Percentiles rank a stretch among this genome's conserved stretches.
These are phyloP conservation scores for Sinapis alba DNA, from an alignment of 441 rosid genomes.

Conservation along the genomic window DNA sequence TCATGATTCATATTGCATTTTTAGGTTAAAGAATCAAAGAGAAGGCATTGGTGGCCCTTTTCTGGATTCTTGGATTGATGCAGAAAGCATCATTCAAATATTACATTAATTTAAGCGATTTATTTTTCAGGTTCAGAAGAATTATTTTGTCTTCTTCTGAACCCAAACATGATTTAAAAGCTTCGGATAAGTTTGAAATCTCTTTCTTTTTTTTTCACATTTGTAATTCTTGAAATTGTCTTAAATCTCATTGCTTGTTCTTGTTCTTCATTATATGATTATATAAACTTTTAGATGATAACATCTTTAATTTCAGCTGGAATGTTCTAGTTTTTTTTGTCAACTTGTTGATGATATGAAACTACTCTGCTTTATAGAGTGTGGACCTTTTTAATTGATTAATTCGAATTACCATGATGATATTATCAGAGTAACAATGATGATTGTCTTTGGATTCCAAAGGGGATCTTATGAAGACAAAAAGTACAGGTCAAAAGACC, in stretches of 20 bases:
- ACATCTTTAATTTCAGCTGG: neutral
- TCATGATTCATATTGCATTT: slow-evolving; percentile 34
- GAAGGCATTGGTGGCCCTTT: slow-evolving; percentile 32
- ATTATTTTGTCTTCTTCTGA: slow-evolving; percentile 62
- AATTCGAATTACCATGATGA: slow-evolving; percentile 16
- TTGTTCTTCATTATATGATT: slow-evolving; percentile 8
- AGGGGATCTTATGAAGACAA: slow-evolving; percentile 45
- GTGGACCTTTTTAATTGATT: neutral
- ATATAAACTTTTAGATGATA: neutral
- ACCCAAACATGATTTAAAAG: slow-evolving; percentile 28
- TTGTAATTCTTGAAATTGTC: slow-evolving; percentile 31
- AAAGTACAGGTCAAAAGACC: slow-evolving; percentile 43
- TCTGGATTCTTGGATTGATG: slow-evolving; percentile 36
- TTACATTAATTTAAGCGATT: slow-evolving; percentile 35
- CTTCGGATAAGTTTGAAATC: slow-evolving; percentile 39
- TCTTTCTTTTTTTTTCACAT: slow-evolving; percentile 9
- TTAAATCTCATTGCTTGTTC: slow-evolving; percentile 27
- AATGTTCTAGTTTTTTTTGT: neutral
- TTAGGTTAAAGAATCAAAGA: slow-evolving; percentile 29
- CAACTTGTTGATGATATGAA: neutral
- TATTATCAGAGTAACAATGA: slow-evolving; percentile 28
- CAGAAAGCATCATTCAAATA: slow-evolving; percentile 33
- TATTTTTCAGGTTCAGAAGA: slow-evolving; percentile 56
- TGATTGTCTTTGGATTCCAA: slow-evolving; percentile 58
- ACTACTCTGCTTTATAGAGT: neutral